Percentiles rank a stretch among this genome's conserved stretches.
Conservation (phyloP, 345 rosid genomes). For the Murraya koenigii region DNA sequence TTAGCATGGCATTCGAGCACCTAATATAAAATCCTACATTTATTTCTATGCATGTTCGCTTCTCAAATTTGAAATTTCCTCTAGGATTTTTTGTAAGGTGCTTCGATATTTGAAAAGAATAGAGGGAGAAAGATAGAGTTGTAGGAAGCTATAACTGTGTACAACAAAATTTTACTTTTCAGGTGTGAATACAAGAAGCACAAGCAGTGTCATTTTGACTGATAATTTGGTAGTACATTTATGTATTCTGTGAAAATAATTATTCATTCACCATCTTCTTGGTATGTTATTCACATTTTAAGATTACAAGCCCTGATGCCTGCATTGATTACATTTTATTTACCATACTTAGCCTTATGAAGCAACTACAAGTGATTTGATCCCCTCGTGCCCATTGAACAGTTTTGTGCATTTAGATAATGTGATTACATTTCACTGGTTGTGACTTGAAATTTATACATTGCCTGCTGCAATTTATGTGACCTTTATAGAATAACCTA, state of each 20-base stretch:
- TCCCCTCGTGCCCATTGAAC: background rate
- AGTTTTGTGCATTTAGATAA: background rate
- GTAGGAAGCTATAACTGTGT: background rate
- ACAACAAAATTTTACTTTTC: no score
- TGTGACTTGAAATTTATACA: no score
- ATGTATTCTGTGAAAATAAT: no score
- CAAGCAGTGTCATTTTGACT: background rate
- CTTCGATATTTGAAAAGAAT: no score
- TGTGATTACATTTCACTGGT: no score
- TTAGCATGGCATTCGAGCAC: no score
- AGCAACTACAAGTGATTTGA: no score
- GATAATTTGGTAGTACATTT: background rate
- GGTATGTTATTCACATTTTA: background rate
- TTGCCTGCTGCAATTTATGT: background rate
- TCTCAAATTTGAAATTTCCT: no score
- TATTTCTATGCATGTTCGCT: no score
- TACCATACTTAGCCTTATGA: background rate
- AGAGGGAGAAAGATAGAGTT: no score
- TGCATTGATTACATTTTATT: background rate
- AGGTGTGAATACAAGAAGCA: background rate
- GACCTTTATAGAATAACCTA: background rate
- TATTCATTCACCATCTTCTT: background rate
- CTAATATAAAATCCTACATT: no score
- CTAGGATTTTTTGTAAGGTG: no score
- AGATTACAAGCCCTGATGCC: background rate